phyloP scores from a whole-genome alignment of 495 filamentous ascomycete species.

The Trichoderma parareesei region DNA sequence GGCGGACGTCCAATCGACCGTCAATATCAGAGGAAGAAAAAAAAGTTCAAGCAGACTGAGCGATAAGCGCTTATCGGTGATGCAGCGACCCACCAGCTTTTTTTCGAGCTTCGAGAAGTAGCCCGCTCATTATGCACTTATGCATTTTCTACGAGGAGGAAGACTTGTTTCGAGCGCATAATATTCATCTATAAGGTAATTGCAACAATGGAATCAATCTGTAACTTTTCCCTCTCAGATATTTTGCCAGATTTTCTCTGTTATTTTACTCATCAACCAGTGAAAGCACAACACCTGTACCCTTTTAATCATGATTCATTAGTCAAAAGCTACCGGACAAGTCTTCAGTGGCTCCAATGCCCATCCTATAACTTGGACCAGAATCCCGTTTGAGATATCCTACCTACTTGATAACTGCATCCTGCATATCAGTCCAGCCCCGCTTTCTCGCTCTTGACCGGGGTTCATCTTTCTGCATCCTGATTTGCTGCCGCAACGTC shows the following conservation, averaged over 20 bases:
- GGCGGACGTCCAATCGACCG: not conserved
- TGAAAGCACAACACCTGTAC: too few relatives aligned
- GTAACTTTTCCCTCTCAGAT: too few relatives aligned
- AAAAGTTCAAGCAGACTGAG: constrained; percentile 8
- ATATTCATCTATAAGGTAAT: too few relatives aligned
- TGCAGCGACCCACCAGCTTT: constrained; percentile 4
- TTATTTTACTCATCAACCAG: too few relatives aligned
- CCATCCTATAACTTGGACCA: too few relatives aligned
- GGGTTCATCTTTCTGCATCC: not conserved
- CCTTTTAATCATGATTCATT: too few relatives aligned
- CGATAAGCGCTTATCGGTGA: constrained; percentile 12
- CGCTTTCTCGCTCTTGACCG: not conserved
- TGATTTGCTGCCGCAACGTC: constrained; percentile 3
- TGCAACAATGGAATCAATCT: not conserved
- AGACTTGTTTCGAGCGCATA: not conserved
- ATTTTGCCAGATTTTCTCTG: too few relatives aligned
- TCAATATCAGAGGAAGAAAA: not conserved
- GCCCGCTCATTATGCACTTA: not conserved
- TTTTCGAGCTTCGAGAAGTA: not conserved
- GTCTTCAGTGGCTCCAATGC: too few relatives aligned
- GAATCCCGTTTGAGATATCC: not conserved
- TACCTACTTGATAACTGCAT: not conserved
- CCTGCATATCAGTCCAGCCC: not conserved
- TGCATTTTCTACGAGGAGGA: not conserved
- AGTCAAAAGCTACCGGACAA: too few relatives aligned